phyloP scores from a whole-genome alignment of 2,329 filamentous ascomycete genomes.

The Pyrenophora tritici-repentis region DNA sequence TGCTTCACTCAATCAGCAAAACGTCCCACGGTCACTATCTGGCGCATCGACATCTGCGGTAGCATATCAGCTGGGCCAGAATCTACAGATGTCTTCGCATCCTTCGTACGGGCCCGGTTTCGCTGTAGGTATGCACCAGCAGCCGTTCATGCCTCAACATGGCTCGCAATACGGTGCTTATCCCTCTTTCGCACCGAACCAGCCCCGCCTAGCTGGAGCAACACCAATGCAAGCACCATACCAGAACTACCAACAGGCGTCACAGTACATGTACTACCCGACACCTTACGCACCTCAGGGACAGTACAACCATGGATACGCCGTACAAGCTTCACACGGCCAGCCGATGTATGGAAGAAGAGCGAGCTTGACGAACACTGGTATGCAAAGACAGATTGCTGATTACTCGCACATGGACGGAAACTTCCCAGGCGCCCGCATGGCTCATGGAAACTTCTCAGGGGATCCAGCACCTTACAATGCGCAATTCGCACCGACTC shows the following conservation, averaged over 20 bases:
- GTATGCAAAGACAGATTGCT: constrained; percentile 26
- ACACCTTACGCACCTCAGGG: constrained; percentile 38
- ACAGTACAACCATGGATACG: constrained; percentile 34
- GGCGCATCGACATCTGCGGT: constrained; percentile 48
- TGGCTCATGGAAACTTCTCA: constrained; percentile 17
- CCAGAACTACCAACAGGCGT: constrained; percentile 37
- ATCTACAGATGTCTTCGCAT: constrained; percentile 41
- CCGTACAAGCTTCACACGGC: constrained; percentile 29
- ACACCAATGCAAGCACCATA: constrained; percentile 34
- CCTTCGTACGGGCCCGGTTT: constrained; percentile 35
- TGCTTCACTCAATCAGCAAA: constrained; percentile 23
- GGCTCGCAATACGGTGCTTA: constrained; percentile 31
- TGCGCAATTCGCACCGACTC: constrained; percentile 19
- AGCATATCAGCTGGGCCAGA: constrained; percentile 49
- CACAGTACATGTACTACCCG: constrained; percentile 45
- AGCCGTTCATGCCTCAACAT: constrained; percentile 34
- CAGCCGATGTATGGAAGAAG: constrained; percentile 40
- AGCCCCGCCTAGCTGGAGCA: constrained; percentile 30
- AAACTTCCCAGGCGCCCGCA: constrained; percentile 21
- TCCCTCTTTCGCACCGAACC: constrained; percentile 28
- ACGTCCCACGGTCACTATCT: constrained; percentile 40
- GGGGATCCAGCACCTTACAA: constrained; percentile 25
- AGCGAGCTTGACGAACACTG: constrained; percentile 28
- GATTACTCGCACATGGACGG: constrained; percentile 30
- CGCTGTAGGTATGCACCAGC: constrained; percentile 34